Base-by-base conservation (phyloP, 306 rosid genomes). In the Erythrophleum fordii region DNA sequence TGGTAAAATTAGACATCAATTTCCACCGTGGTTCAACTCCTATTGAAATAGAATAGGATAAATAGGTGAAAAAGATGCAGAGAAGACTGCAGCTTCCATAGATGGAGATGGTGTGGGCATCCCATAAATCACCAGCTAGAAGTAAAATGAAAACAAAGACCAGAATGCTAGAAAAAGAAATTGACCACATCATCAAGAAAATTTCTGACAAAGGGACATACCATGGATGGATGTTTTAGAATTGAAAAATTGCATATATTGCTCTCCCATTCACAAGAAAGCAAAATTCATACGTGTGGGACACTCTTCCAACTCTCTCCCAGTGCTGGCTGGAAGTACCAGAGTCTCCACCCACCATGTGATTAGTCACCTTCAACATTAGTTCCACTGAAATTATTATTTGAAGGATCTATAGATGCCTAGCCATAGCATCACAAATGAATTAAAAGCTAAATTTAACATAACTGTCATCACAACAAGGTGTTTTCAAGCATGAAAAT, bases 281-380 rank as follows among this genome's bases (percentile, higher is more conserved):
- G 91, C 48, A 83, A 74, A 82, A 91, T 88, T 65, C 97, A 84
- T 46, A 89, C 87, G 71, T 89, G 96, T 73, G 97, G 92, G 48
- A 94, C 82, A 76, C 91, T 89, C 86, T 94, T 94, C 98, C 97
- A 94, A 77, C 90, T 90, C 88, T 94, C 93, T 79, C 98, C 97
- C n/a, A 94, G 94, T 83, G 98, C 96, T n/a, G 98, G 94, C 83
- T 94, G 46, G 96, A 80, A 69, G 76, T 52, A 77, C 98, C 96
- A 39, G 88, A 88, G 31, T 89, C 98, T 61, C 98, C 97, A 29
- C 93, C 93, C 83, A 94, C 97, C 42, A 92, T 85, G 88, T 94
- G 98, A 88, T 92, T 94, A 29, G 92, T 90, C 81, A 92, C 96
- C 98, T 94, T 73, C 88, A 85, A 73, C 65, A 90, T 86, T 60